Percentiles rank a stretch among this genome's conserved stretches.
phyloP scores from a whole-genome alignment of 1,139 yeast species.

The Saccharomyces hybrid region DNA sequence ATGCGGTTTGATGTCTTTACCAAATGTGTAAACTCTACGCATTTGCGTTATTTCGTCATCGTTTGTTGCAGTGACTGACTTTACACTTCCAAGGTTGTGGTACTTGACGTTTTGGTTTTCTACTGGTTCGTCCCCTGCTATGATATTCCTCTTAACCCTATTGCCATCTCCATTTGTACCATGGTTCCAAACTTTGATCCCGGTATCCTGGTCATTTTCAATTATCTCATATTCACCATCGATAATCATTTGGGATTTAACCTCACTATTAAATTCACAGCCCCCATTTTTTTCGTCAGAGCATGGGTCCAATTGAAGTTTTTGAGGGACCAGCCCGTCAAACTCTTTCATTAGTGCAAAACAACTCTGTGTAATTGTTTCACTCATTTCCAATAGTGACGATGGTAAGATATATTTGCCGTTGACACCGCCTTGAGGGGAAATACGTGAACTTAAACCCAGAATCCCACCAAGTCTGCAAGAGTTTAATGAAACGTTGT shows the following conservation, averaged over 20 bases:
- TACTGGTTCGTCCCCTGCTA: background rate
- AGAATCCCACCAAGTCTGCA: slow-evolving; percentile 73
- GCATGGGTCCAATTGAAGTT: slow-evolving; percentile 35
- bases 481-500: slow-evolving; percentile 47
- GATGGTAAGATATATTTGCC: slow-evolving; percentile 20
- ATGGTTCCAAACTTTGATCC: slow-evolving; percentile 3
- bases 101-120: background rate
- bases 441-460: slow-evolving; percentile 57
- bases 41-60: background rate
- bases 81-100: background rate
- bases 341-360: slow-evolving; percentile 39
- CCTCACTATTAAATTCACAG: slow-evolving; percentile 25
- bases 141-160: background rate
- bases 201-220: background rate
- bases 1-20: background rate
- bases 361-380: slow-evolving; percentile 60
- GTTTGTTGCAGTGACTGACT: background rate
- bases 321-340: slow-evolving; percentile 40
- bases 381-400: slow-evolving; percentile 51
- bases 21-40: background rate
- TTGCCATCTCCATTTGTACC: background rate
- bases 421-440: slow-evolving; percentile 24
- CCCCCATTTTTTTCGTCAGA: slow-evolving; percentile 20
- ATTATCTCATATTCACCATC: background rate
- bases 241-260: slow-evolving; percentile 10